These are phyloP conservation scores for Daedaleopsis nitida DNA, from an alignment of 768 basidiomycete species.

Conservation along the genomic window DNA sequence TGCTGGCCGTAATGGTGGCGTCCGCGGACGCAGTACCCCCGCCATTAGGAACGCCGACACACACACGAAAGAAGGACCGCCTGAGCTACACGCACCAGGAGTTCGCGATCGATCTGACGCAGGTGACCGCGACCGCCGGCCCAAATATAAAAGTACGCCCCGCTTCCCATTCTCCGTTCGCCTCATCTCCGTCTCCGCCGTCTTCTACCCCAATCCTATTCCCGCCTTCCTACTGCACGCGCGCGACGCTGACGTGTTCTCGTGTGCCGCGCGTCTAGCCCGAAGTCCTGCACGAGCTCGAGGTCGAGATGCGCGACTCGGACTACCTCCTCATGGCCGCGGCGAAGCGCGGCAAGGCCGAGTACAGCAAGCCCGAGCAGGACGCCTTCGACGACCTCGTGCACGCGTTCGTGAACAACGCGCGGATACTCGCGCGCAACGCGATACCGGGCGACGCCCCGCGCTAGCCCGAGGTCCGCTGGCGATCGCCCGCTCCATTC, in stretches of 20 bases:
- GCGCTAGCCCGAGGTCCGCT: neutral
- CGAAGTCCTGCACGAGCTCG: conserved; percentile 81
- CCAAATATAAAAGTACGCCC: conserved; percentile 52
- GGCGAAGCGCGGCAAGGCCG: conserved; percentile 62
- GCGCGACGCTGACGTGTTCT: neutral
- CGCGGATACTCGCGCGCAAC: conserved; percentile 86
- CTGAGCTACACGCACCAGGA: conserved; percentile 94
- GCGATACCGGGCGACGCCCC: conserved; percentile 21
- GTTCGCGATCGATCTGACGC: conserved; percentile 91
- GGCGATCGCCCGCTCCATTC: neutral
- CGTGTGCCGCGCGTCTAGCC: conserved; percentile 37
- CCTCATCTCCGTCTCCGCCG: neutral
- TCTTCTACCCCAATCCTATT: neutral
- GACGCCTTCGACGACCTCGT: conserved; percentile 89
- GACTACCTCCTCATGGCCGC: conserved; percentile 72
- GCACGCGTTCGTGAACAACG: conserved; percentile 90
- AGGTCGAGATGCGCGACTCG: conserved; percentile 82
- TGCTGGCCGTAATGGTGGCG: neutral
- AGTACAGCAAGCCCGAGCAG: conserved; percentile 61
- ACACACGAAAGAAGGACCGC: conserved; percentile 82
- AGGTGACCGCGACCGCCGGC: conserved; percentile 66
- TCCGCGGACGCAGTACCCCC: conserved; percentile 50
- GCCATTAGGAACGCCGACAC: conserved; percentile 61
- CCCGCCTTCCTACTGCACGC: neutral
- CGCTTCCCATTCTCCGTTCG: no score